Evolutionary conservation across 768 basidiomycete genomes (phyloP).

Genomic region (Neoboletus brunneissimus): DNA sequence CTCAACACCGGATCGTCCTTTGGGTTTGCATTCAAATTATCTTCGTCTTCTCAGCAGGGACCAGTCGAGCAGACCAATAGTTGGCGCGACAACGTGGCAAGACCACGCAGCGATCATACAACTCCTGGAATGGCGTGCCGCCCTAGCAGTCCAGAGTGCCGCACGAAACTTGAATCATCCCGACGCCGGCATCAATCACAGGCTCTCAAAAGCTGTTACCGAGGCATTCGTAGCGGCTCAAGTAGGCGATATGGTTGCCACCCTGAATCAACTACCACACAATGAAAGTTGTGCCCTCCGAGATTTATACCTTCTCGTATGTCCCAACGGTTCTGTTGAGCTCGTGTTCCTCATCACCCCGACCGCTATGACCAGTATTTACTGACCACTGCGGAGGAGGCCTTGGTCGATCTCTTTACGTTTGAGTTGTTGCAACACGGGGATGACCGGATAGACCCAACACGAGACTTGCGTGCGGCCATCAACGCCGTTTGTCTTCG

Average conservation of each 20-base stretch:
- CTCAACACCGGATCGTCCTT: constrained; percentile 1
- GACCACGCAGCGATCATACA: constrained; percentile 40
- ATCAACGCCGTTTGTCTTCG: constrained; percentile 48
- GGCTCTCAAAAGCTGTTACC: constrained; percentile 59
- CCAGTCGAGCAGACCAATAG: constrained; percentile 17
- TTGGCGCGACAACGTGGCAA: constrained; percentile 33
- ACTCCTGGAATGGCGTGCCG: constrained; percentile 66
- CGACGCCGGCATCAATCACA: constrained; percentile 56
- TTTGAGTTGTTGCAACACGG: constrained; percentile 41
- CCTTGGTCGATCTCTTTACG: constrained; percentile 57
- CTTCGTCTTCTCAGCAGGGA: constrained; percentile 47
- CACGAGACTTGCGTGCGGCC: constrained; percentile 46
- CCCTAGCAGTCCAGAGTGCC: constrained; percentile 47
- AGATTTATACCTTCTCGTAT: constrained; percentile 28
- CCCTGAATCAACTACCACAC: constrained; percentile 21
- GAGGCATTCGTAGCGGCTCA: constrained; percentile 66
- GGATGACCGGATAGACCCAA: constrained; percentile 37
- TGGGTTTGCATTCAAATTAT: constrained; percentile 36
- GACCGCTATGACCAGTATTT: constrained; percentile 47
- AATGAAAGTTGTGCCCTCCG: constrained; percentile 20
- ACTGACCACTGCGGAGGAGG: constrained; percentile 52
- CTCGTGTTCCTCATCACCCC: neutral
- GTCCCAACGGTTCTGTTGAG: constrained; percentile 4
- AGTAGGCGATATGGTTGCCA: constrained; percentile 47
- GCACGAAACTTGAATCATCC: constrained; percentile 34